Base-by-base conservation (phyloP, 2,329 filamentous ascomycete species). In the Stenocarpella maydis region DNA sequence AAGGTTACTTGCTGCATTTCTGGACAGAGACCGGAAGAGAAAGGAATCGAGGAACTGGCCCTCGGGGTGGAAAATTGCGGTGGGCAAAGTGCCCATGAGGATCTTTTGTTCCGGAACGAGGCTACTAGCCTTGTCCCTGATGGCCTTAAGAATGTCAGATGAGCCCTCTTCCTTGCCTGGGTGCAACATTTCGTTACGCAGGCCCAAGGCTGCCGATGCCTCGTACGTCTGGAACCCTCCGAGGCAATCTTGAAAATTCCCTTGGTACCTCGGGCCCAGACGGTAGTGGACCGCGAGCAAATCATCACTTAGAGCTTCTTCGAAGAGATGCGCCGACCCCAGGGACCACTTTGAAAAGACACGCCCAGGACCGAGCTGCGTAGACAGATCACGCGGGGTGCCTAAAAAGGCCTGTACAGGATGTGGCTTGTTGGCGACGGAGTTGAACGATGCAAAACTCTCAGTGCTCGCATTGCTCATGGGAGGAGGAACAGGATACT, bases 191-290 rank as follows among this genome's bases (percentile, higher is more conserved):
- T 99, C 96, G 75, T 98, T 98, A 54, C 95, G 91, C 65, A 98
- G 86, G 70, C 97, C 96, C 47, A 99, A 83, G 66, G 93, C 91
- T 9, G 96, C 95, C 1, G 96, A 98, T 8, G 96, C 95, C 75
- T 92, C 90, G 77, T 99, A 99, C 0, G 97, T 99, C 77, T 98
- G 94, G 76, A 99, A 97, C 1, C 94, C 95, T 6, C 97, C 96
- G 17, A 99, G 86, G 74, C 94, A 96, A 77, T 99, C 96, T 80
- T 99, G 96, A 74, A 97, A 97, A 77, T 99, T 99, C 19, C 96
- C 96, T 76, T 94, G 91, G 75, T 99, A 99, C 58, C 94, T 90
- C 28, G 94, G 92, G 0, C 96, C 95, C 21, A 99, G 89, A 61
- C 95, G 92, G 77, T 92, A 93, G 75, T 97, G 93, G 0, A 99